Base-by-base conservation (phyloP, 768 basidiomycete genomes). In the Termitomyces titanicus region DNA sequence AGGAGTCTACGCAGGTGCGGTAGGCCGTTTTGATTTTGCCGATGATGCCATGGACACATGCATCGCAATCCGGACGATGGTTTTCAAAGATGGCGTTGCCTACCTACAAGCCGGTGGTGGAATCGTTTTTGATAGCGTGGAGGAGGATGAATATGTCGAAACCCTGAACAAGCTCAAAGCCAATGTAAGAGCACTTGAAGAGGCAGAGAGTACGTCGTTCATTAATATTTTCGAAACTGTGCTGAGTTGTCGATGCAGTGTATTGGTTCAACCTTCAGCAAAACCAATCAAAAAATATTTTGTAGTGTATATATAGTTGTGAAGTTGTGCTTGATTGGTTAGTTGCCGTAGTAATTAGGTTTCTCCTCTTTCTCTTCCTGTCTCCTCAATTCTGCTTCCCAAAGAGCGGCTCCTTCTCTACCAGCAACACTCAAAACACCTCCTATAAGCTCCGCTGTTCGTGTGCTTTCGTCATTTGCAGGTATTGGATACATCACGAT, bases 401-500 rank as follows among this genome's bases (percentile, higher is more conserved):
- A 71, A 20, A 88, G 68, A 47, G 80, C 79, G 49, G 81, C 76
- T 13, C 89, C 89, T 66, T 92, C 89, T 57, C 83, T 76, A 2
- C 93, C 81, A 2, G 97, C 97, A 57, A 97, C 80, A 61, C 93
- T 92, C 55, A 99, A 74, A 9, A 97, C 83, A 11, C 96, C 96
- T 1, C 88, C 84, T 54, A 99, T 81, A 39, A 99, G 75, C 64
- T 98, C 96, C 42, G 93, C 92, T 15, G 94, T 89, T 44, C 94
- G 82, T 10, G 88, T 80, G 66, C 85, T 93, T 72, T 99, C 97
- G 72, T 96, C 93, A 70, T 98, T 99, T n/a, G 92, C 94, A 0
- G 94, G 95, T 65, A 99, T 98, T 40, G 97, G 89, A 70, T 97
- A 98, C 81, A 98, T 97, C 58, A 99, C 95, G 37, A 94, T 79